Evolutionary conservation across 176 grass and related monocot genomes (phyloP).

Genomic region (Tuctoria greenei): DNA sequence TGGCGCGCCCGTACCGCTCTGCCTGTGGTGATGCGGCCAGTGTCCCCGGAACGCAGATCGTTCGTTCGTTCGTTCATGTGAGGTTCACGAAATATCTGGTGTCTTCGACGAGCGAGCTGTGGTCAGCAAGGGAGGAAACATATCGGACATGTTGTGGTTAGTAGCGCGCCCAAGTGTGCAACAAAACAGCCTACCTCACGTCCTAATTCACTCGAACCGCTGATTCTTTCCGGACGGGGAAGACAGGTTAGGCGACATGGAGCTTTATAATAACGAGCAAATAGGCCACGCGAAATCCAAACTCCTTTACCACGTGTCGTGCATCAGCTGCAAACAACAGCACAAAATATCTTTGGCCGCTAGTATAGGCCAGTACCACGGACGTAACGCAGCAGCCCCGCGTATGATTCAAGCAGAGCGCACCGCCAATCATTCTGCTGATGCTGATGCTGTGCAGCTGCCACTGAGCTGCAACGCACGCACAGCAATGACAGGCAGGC

Average conservation of each 20-base stretch:
- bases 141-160: background rate
- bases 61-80: background rate
- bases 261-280: background rate
- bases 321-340: conserved; percentile 37
- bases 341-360: conserved; percentile 43
- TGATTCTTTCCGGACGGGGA: background rate
- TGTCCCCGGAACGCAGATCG: background rate
- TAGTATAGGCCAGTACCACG: conserved; percentile 43
- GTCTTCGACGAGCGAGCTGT: background rate
- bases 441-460: conserved; percentile 28
- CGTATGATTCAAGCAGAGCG: conserved; percentile 45
- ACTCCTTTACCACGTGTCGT: background rate
- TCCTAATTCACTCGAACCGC: background rate
- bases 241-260: conserved; percentile 14
- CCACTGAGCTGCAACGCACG: conserved; percentile 58
- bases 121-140: background rate
- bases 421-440: conserved; percentile 41
- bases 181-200: background rate
- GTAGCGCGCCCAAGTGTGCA: background rate
- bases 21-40: background rate
- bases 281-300: background rate
- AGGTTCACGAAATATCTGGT: conserved; percentile 23
- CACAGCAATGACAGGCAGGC: conserved; percentile 10
- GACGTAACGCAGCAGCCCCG: conserved; percentile 13
- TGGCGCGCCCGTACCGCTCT: background rate